phyloP scores from a whole-genome alignment of 2,329 filamentous ascomycete genomes.

The Dactylella cylindrospora region DNA sequence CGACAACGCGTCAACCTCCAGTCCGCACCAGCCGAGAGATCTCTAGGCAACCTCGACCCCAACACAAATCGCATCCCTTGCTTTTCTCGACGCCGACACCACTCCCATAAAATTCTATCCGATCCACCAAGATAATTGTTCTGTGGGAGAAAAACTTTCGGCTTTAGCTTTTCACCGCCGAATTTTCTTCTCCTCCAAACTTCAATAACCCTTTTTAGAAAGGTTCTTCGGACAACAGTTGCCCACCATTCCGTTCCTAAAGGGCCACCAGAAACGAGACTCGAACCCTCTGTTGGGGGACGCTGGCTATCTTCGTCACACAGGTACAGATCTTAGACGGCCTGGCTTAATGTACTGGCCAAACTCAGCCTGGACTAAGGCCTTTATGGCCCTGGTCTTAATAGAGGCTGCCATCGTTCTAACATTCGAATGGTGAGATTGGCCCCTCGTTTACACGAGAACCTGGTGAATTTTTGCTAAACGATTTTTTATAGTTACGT shows the following conservation, averaged over 20 bases:
- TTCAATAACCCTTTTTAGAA: too few relatives aligned
- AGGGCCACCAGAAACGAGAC: slow-evolving; percentile 50
- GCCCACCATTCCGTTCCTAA: slow-evolving; percentile 42
- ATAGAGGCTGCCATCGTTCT: slow-evolving; percentile 79
- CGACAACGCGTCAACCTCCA: too few relatives aligned
- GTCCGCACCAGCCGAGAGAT: too few relatives aligned
- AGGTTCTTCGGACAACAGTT: too few relatives aligned
- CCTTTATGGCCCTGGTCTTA: slow-evolving; percentile 73
- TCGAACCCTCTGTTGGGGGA: slow-evolving; percentile 51
- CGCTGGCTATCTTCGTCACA: slow-evolving; percentile 50
- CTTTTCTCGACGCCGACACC: too few relatives aligned
- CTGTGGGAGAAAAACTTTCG: too few relatives aligned
- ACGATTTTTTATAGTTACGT: slow-evolving; percentile 66
- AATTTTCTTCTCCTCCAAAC: slow-evolving; percentile 5
- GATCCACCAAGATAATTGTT: too few relatives aligned
- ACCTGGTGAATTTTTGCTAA: slow-evolving; percentile 42
- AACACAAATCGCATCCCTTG: too few relatives aligned
- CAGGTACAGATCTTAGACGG: slow-evolving; percentile 50
- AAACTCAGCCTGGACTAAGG: slow-evolving; percentile 82
- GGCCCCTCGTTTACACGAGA: slow-evolving; percentile 16
- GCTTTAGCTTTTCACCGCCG: too few relatives aligned
- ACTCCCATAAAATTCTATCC: too few relatives aligned
- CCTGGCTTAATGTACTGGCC: slow-evolving; percentile 69
- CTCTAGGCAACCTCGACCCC: too few relatives aligned
- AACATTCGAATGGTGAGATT: slow-evolving; percentile 78